A percentile compares a stretch with the other conserved stretches of the same genome.
Evolutionary conservation across 163 green algal genomes (phyloP).

Genomic region (Scenedesmus sp.): DNA sequence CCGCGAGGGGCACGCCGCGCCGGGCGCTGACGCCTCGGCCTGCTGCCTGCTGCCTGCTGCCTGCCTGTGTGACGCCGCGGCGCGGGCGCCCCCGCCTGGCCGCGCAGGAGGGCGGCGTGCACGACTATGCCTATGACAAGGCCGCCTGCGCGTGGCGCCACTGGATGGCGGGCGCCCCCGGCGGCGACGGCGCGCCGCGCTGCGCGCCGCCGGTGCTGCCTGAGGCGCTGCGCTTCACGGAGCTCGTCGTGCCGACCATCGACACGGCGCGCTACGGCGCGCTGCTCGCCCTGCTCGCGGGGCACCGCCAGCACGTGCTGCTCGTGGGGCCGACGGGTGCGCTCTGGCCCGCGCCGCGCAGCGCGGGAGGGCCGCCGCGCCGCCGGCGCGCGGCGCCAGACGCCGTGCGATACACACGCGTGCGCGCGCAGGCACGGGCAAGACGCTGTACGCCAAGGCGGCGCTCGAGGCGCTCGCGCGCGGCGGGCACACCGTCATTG

Average conservation of each 20-base stretch:
- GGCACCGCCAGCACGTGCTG: slow-evolving; percentile 70
- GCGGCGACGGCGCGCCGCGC: slow-evolving; percentile 24
- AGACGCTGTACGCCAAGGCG: slow-evolving; percentile 83
- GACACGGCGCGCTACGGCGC: slow-evolving; percentile 74
- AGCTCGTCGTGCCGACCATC: slow-evolving; percentile 77
- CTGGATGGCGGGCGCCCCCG: slow-evolving; percentile 68
- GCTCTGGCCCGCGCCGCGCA: no score
- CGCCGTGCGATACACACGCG: no score
- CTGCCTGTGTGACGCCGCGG: slow-evolving; percentile 61
- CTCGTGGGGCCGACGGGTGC: slow-evolving; percentile 76
- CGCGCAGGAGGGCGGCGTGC: slow-evolving; percentile 72
- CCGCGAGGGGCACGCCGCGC: no score
- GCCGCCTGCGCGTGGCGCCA: slow-evolving; percentile 54
- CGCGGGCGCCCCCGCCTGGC: no score
- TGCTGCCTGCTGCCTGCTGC: slow-evolving; percentile 28
- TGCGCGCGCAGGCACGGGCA: slow-evolving; percentile 71
- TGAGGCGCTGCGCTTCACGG: slow-evolving; percentile 58
- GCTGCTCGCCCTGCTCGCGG: slow-evolving; percentile 65
- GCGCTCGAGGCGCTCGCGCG: slow-evolving; percentile 72
- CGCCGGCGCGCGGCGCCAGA: no score
- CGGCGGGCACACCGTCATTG: slow-evolving; percentile 30
- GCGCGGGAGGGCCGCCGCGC: no score
- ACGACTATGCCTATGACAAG: slow-evolving; percentile 70
- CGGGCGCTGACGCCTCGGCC: no score
- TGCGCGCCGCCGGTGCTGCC: not conserved